Base-by-base conservation (phyloP, 129 eudicot species). In the Oenanthe sinensis region DNA sequence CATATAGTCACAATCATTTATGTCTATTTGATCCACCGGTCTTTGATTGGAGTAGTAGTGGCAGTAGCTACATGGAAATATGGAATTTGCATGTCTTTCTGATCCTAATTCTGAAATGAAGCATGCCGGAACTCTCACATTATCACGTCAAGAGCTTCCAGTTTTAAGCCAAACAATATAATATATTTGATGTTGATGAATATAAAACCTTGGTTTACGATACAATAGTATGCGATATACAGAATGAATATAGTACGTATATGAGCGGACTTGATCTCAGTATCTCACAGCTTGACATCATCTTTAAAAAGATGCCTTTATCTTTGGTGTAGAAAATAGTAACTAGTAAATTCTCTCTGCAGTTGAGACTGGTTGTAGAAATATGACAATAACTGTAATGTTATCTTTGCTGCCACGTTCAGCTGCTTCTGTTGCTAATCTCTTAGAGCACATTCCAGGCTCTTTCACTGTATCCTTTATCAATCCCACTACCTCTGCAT, bases 391-490 rank as follows among this genome's bases (percentile, higher is more conserved):
- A 15, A 96, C 97, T 1, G 99, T 96, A 15, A 96, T 96, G 77
- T 96, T 96, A 81, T 96, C 99, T 50, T 87, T 92, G 88, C 99
- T 96, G 16, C 97, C 99, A 17, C 99, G 90, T 80, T 81, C 91
- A 4, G 87, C 96, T 48, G 99, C 99, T 81, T 92, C 97, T 4
- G 90, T 92, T 14, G 93, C 97, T 85, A 96, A 86, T 83, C 99
- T 87, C 86, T 96, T 92, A n/a, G 99, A 87, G 83, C 99, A 96
- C 99, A 96, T 96, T 50, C 93, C 90, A 15, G 93, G 75, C 75
- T 96, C 99, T 86, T 96, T 96, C 30, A 96, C 99, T 0, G 99
- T 96, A 82, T 96, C 89, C 75, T 82, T 92, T 39, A 96, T 90
- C 78, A 92, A 87, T 73, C 83, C 84, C 46, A 92, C 84, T 6